These are phyloP conservation scores for Carallia brachiata DNA, from an alignment of 345 rosid species.

Conservation along the genomic window DNA sequence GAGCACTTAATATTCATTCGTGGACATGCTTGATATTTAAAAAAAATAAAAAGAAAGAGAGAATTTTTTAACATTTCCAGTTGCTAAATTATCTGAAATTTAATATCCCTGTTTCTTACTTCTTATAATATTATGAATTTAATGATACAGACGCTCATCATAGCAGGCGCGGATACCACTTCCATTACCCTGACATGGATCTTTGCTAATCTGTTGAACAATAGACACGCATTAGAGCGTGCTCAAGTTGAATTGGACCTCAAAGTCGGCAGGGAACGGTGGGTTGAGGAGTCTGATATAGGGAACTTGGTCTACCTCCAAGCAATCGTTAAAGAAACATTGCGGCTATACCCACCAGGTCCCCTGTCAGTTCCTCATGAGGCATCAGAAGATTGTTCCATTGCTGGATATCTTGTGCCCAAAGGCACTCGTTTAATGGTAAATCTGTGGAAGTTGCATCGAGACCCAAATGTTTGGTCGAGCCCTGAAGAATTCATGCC, in stretches of 20 bases:
- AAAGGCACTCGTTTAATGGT: conserved; percentile 16
- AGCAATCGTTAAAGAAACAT: conserved; percentile 24
- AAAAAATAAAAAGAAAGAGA: not conserved
- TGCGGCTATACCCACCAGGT: conserved; percentile 24
- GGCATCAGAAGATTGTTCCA: conserved; percentile 8
- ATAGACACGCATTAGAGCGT: conserved; percentile 24
- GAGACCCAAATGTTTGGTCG: conserved; percentile 24
- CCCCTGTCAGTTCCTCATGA: conserved; percentile 16
- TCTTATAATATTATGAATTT: not conserved
- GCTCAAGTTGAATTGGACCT: conserved; percentile 41
- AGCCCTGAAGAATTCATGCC: conserved; percentile 26
- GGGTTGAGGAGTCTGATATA: conserved; percentile 42
- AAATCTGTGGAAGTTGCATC: conserved; percentile 27
- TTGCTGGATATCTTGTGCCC: conserved; percentile 13
- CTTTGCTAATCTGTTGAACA: conserved; percentile 38
- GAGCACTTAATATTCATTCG: too few species aligned
- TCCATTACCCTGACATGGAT: conserved; percentile 43
- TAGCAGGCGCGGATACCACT: conserved; percentile 46
- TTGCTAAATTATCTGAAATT: not conserved
- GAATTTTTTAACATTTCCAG: not conserved
- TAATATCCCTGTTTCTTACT: not conserved
- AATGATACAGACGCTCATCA: conserved; percentile 39
- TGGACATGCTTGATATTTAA: not conserved
- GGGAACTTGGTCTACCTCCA: conserved; percentile 32
- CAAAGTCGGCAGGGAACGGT: conserved; percentile 29